Conservation (phyloP, 148 eudicot genomes). For the Cornus suecica region DNA sequence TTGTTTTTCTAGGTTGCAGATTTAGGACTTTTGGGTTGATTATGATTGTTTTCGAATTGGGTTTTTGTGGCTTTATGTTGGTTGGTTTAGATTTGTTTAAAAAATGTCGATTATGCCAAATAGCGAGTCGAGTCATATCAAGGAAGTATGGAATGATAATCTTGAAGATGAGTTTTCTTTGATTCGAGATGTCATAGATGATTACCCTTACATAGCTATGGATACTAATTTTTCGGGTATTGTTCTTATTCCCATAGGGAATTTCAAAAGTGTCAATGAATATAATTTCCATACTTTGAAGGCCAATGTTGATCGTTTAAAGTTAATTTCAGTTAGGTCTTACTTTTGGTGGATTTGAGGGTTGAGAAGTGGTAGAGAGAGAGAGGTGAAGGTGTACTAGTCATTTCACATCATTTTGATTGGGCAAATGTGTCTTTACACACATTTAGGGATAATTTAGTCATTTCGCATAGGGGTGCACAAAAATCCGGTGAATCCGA, state of each 20-base stretch:
- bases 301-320: conserved; percentile 19
- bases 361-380: too few species aligned
- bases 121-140: neutral
- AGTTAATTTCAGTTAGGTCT: conserved; percentile 25
- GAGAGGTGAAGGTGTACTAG: too few species aligned
- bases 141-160: conserved; percentile 23
- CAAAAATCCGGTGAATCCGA: too few species aligned
- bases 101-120: conserved; percentile 12
- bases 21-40: neutral
- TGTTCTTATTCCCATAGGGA: neutral
- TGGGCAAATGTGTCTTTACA: too few species aligned
- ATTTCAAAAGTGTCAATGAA: neutral
- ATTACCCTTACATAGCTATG: conserved; percentile 21
- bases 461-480: too few species aligned
- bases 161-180: conserved; percentile 14
- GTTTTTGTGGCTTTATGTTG: conserved; percentile 6
- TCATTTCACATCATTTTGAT: too few species aligned
- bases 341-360: too few species aligned
- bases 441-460: too few species aligned
- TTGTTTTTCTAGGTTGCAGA: neutral
- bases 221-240: conserved; percentile 12
- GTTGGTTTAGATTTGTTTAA: conserved; percentile 3
- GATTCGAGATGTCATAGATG: conserved; percentile 19
- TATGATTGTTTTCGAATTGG: conserved; percentile 1
- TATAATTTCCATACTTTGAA: neutral